phyloP scores from a whole-genome alignment of 2,329 filamentous ascomycete species.

The Coniochaeta sp. region DNA sequence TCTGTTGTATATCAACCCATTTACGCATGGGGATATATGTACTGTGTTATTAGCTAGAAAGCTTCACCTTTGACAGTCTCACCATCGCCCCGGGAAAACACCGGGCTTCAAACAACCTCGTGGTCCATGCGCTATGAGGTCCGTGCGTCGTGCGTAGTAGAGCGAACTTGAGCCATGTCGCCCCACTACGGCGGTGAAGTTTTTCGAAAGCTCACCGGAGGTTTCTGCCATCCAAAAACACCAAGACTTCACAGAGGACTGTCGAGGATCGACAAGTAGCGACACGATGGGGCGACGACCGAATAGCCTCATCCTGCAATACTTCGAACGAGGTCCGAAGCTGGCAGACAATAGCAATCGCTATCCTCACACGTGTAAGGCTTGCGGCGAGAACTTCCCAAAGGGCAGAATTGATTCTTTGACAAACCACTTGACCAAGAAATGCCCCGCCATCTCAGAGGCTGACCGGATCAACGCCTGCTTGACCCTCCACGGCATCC shows the following conservation, averaged over 20 bases:
- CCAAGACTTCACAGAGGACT: neutral
- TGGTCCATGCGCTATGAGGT: neutral
- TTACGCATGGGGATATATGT: no score
- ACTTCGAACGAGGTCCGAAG: conserved; percentile 81
- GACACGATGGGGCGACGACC: conserved; percentile 61
- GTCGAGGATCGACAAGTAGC: neutral
- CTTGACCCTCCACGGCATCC: conserved; percentile 64
- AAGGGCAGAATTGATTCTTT: conserved; percentile 84
- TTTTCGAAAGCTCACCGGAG: neutral
- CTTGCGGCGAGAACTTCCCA: conserved; percentile 81
- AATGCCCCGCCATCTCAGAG: conserved; percentile 72
- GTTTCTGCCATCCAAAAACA: neutral
- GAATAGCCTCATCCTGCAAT: conserved; percentile 78
- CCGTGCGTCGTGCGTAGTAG: no score
- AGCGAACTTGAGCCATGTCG: neutral
- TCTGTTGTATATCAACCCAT: no score
- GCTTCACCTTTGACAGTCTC: no score
- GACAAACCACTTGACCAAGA: conserved; percentile 74
- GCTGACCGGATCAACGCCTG: conserved; percentile 70
- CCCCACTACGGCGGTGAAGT: neutral
- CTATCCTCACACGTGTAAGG: conserved; percentile 85
- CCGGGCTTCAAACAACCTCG: neutral
- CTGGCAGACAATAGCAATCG: conserved; percentile 84
- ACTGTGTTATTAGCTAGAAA: no score
- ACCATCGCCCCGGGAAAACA: neutral